Evolutionary conservation across 2,329 filamentous ascomycete species (phyloP), one percentile per base, ranked within the genome.

Genomic region (Neocucurbitaria cava): DNA sequence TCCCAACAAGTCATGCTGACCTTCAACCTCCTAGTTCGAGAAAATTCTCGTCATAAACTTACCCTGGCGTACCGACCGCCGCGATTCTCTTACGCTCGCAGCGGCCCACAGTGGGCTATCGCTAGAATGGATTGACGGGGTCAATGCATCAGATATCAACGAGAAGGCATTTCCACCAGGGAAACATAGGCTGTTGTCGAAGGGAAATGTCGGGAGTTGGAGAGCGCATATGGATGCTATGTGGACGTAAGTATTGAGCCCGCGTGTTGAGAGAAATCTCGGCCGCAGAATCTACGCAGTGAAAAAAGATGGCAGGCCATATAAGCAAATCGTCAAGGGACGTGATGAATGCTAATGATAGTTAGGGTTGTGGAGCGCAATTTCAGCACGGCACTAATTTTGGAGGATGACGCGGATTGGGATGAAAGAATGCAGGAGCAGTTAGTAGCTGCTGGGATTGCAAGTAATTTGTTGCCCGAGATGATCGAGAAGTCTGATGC

Each of bases 41-140:
- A 76, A 81, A 47, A 80, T 85, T 15, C 78, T 84, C 56, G 81
- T 82, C 21, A 77, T 86, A 41, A 83, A 81, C 42, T 75, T 85
- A 5, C 80, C 81, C 0, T 75, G 76, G 18, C 72, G 83, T 3
- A 80, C 77, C 20, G 83, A 86, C 58, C 78, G 82, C 9, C 77
- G 81, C 39, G 81, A 85, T 70, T 74, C 78, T 2, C 78, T 85
- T 63, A 72, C 76, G 1, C 70, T 84, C 6, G 78, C 80, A 1
- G 80, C 81, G 1, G 76, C 78, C 1, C 73, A 82, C 6, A 82
- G 74, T 23, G 75, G 76, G 11, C 62, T 85, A 7, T 63, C 75
- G 0, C 63, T 85, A 23, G 76, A 77, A 1, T 85, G 79, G 65
- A 64, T 82, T 1, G 76, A 81, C 21, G 83, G 82, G 2, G 70